Percentiles rank a stretch among this genome's conserved stretches.
Conservation (phyloP, 2,329 filamentous ascomycete genomes). For the Fonsecaea erecta region DNA sequence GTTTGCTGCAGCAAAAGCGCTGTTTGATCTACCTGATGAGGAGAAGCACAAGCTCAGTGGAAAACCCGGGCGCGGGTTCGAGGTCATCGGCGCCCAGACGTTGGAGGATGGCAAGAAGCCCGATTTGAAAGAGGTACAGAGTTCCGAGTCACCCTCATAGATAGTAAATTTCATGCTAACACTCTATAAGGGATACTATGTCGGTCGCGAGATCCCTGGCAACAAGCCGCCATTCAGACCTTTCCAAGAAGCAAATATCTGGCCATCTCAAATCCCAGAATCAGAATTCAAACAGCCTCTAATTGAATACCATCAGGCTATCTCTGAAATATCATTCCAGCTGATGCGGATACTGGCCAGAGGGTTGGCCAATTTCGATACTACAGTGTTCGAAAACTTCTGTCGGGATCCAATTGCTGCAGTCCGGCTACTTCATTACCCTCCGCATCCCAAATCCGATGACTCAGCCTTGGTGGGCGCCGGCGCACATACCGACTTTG, state of each 20-base stretch:
- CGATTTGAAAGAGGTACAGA: conserved; percentile 41
- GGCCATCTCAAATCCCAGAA: conserved; percentile 21
- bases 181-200: conserved; percentile 36
- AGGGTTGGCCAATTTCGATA: conserved; percentile 53
- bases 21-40: conserved; percentile 53
- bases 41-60: conserved; percentile 32
- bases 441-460: conserved; percentile 37
- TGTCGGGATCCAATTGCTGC: conserved; percentile 39
- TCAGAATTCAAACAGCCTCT: conserved; percentile 25
- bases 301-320: conserved; percentile 26
- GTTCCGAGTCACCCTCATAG: conserved; percentile 29
- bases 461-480: conserved; percentile 37
- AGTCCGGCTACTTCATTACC: conserved; percentile 41
- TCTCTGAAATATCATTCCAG: conserved; percentile 21
- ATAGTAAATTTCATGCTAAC: neutral
- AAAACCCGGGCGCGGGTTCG: conserved; percentile 38
- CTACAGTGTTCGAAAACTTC: conserved; percentile 38
- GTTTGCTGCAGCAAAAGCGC: conserved; percentile 49
- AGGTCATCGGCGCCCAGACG: conserved; percentile 38
- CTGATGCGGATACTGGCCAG: conserved; percentile 47
- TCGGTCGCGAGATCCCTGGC: conserved; percentile 36
- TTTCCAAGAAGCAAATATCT: conserved; percentile 32
- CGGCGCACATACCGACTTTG: conserved; percentile 54
- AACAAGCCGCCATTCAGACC: conserved; percentile 30
- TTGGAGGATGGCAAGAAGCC: conserved; percentile 38